Evolutionary conservation across 768 basidiomycete genomes (phyloP).

Genomic region (Lactarius akahatsu): DNA sequence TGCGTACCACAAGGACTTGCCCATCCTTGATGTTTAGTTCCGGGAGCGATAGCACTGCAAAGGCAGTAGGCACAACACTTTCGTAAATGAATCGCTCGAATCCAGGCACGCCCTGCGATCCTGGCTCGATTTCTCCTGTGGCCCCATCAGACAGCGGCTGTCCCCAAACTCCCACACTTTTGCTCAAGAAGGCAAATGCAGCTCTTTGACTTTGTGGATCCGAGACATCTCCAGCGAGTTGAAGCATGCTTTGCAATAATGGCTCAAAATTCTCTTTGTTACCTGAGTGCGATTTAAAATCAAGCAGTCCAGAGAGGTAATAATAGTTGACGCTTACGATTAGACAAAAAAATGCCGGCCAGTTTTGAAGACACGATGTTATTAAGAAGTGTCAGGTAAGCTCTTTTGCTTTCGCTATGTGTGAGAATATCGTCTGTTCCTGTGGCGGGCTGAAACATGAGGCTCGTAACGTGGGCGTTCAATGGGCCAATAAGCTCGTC

Average conservation of each 20-base stretch:
- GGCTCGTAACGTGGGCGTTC: slow-evolving; percentile 72
- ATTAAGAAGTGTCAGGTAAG: slow-evolving; percentile 82
- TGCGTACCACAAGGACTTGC: slow-evolving; percentile 74
- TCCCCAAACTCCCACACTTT: slow-evolving; percentile 68
- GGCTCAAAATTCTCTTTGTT: slow-evolving; percentile 68
- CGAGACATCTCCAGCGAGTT: slow-evolving; percentile 68
- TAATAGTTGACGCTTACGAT: slow-evolving; percentile 54
- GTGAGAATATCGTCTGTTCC: slow-evolving; percentile 86
- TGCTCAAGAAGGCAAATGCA: slow-evolving; percentile 76
- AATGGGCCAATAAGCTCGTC: slow-evolving; percentile 89
- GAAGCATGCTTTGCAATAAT: slow-evolving; percentile 71
- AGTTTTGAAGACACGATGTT: slow-evolving; percentile 79
- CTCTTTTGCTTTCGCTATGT: slow-evolving; percentile 80
- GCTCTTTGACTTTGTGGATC: slow-evolving; percentile 77
- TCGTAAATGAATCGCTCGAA: slow-evolving; percentile 94
- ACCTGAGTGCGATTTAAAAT: slow-evolving; percentile 43
- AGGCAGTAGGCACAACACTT: slow-evolving; percentile 75
- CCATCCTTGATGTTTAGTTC: slow-evolving; percentile 89
- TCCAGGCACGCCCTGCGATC: slow-evolving; percentile 61
- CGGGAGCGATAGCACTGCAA: slow-evolving; percentile 74
- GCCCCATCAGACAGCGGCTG: slow-evolving; percentile 43
- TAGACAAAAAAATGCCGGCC: slow-evolving; percentile 82
- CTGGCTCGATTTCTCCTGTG: slow-evolving; percentile 26
- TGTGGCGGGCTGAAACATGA: slow-evolving; percentile 76
- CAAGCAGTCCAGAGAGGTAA: slow-evolving; percentile 3